Percentiles rank a stretch among this genome's conserved stretches.
Evolutionary conservation across 2,329 filamentous ascomycete species (phyloP).

Genomic region (Epichloe gansuensis): DNA sequence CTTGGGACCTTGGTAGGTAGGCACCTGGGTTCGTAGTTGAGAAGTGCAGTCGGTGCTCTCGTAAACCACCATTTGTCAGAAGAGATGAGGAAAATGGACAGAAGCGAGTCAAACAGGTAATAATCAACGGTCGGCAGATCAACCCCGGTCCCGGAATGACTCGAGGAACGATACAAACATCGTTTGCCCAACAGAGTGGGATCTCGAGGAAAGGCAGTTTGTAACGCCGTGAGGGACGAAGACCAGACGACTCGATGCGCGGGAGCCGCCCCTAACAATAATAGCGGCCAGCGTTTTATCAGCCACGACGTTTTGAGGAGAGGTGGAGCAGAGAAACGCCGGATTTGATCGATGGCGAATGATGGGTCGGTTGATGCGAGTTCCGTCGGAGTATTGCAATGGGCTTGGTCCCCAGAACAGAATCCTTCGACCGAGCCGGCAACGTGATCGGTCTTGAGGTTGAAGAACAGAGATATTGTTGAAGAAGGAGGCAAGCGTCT

Average conservation of each 20-base stretch:
- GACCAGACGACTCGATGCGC: background rate
- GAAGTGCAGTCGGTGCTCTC: background rate
- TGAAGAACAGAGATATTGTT: background rate
- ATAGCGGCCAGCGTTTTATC: background rate
- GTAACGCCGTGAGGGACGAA: background rate
- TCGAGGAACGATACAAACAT: background rate
- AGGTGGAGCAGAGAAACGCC: background rate
- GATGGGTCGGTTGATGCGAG: background rate
- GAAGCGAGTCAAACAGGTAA: background rate
- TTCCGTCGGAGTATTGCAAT: background rate
- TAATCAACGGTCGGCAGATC: background rate
- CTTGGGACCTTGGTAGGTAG: background rate
- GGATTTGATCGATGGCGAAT: background rate
- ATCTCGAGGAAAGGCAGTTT: no score
- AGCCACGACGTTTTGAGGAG: background rate
- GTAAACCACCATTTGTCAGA: background rate
- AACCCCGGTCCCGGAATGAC: background rate
- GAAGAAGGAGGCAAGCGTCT: no score
- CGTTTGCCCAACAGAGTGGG: no score
- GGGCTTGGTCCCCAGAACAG: background rate
- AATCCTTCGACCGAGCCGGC: constrained; percentile 1
- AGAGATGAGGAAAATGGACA: background rate
- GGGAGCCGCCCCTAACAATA: background rate
- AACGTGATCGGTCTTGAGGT: background rate
- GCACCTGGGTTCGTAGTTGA: background rate